Conservation (phyloP, 2,329 filamentous ascomycete genomes). For the Phyllosticta citribraziliensis region DNA sequence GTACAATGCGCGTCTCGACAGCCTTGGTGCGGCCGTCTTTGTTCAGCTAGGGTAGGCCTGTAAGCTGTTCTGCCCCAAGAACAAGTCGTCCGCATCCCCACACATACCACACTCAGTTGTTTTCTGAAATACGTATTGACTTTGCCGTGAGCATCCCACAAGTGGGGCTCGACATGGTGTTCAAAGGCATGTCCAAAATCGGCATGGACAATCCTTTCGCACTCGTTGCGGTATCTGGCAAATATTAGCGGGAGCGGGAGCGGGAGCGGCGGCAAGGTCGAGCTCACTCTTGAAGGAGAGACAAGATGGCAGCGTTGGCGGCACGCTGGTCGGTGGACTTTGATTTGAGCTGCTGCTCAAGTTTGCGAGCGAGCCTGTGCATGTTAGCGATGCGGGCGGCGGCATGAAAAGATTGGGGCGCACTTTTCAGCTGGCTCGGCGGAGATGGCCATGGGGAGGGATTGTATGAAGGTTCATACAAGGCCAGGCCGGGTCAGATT, state of each 20-base stretch:
- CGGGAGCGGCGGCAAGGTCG: neutral
- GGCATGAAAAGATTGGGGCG: constrained; percentile 13
- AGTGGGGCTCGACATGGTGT: constrained; percentile 55
- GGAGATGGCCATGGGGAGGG: constrained; percentile 34
- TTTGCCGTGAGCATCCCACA: constrained; percentile 71
- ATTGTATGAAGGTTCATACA: constrained; percentile 22
- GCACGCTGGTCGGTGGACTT: constrained; percentile 41
- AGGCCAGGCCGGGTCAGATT: constrained; percentile 49
- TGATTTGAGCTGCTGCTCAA: constrained; percentile 40
- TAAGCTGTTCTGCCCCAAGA: neutral
- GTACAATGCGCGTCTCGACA: constrained; percentile 63
- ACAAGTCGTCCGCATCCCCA: constrained; percentile 21
- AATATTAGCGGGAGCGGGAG: constrained; percentile 8
- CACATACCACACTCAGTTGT: constrained; percentile 43
- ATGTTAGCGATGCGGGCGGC: constrained; percentile 16
- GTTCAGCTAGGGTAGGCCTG: constrained; percentile 4
- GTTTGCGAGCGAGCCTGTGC: constrained; percentile 33
- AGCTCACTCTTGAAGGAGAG: constrained; percentile 29
- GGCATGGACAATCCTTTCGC: constrained; percentile 61
- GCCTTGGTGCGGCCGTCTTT: constrained; percentile 37
- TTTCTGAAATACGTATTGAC: constrained; percentile 73
- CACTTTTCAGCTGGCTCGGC: constrained; percentile 45
- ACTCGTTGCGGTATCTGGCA: constrained; percentile 57
- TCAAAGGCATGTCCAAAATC: constrained; percentile 58
- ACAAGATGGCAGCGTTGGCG: constrained; percentile 40